phyloP scores from a whole-genome alignment of 179 eudicot genomes.

The Silene coronaria region DNA sequence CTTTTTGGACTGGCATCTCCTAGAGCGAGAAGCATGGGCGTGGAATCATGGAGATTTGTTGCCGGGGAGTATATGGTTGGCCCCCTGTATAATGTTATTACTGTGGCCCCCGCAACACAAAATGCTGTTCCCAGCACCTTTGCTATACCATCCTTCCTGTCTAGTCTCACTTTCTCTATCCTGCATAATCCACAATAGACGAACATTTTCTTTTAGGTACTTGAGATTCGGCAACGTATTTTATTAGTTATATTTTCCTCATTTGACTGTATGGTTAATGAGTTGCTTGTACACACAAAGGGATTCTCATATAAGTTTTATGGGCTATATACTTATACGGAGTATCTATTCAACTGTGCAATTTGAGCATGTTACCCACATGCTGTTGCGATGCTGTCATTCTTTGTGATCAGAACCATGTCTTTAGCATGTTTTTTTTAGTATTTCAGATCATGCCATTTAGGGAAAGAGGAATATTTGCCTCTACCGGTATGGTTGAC shows the following conservation, averaged over 20 bases:
- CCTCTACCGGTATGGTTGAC: conserved; percentile 13
- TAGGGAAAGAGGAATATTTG: conserved; percentile 11
- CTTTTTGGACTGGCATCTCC: conserved; percentile 74
- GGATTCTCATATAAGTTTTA: neutral
- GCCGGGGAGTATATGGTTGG: conserved; percentile 74
- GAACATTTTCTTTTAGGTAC: neutral
- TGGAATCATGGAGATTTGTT: conserved; percentile 33
- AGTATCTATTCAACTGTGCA: conserved; percentile 1
- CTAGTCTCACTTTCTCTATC: conserved; percentile 73
- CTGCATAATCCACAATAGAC: conserved; percentile 36
- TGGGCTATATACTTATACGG: neutral
- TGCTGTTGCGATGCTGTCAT: neutral
- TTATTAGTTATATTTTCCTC: neutral
- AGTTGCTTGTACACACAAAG: neutral
- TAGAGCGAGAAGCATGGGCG: conserved; percentile 37
- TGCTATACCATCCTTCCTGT: conserved; percentile 75
- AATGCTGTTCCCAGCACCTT: conserved; percentile 64
- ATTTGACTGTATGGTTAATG: neutral
- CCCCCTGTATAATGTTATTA: conserved; percentile 34
- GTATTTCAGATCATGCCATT: neutral
- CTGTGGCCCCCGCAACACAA: conserved; percentile 16
- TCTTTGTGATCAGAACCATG: neutral
- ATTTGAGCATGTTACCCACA: conserved; percentile 18
- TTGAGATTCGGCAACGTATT: neutral
- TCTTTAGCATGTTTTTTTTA: neutral